Evolutionary conservation across 768 basidiomycete genomes (phyloP).

Genomic region (Lactifluus hygrophoroides): DNA sequence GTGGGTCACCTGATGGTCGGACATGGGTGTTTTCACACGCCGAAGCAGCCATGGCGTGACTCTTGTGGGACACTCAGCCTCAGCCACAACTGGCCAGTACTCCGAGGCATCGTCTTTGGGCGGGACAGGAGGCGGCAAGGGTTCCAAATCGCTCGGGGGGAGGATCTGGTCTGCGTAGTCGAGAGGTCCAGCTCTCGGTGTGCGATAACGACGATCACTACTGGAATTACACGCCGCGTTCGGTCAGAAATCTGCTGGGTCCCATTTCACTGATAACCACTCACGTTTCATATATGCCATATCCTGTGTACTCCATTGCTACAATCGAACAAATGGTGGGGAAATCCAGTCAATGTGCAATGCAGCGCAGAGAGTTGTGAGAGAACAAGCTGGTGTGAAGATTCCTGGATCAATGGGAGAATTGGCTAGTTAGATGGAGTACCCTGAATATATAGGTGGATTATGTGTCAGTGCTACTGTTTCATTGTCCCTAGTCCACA

Average conservation of each 20-base stretch:
- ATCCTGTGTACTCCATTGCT: background rate
- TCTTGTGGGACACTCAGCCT: background rate
- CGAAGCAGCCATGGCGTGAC: slow-evolving; percentile 14
- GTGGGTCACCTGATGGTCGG: background rate
- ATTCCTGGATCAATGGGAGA: background rate
- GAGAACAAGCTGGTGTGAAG: background rate
- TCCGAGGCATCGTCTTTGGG: background rate
- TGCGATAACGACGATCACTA: background rate
- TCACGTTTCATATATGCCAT: background rate
- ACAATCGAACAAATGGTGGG: background rate
- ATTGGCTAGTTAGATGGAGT: background rate
- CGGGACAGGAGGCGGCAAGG: background rate
- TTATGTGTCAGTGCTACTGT: background rate
- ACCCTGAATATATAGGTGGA: background rate
- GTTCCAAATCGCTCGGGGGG: background rate
- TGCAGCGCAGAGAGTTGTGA: background rate
- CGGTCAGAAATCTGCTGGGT: background rate
- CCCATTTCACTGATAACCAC: background rate
- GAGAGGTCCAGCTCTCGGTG: slow-evolving; percentile 11
- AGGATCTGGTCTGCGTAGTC: background rate
- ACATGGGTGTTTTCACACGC: background rate
- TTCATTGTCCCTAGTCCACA: background rate
- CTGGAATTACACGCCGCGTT: background rate
- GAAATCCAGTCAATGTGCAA: background rate
- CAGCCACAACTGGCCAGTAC: background rate